Conservation (phyloP, 2,329 filamentous ascomycete genomes). For the Neocucurbitaria cava region DNA sequence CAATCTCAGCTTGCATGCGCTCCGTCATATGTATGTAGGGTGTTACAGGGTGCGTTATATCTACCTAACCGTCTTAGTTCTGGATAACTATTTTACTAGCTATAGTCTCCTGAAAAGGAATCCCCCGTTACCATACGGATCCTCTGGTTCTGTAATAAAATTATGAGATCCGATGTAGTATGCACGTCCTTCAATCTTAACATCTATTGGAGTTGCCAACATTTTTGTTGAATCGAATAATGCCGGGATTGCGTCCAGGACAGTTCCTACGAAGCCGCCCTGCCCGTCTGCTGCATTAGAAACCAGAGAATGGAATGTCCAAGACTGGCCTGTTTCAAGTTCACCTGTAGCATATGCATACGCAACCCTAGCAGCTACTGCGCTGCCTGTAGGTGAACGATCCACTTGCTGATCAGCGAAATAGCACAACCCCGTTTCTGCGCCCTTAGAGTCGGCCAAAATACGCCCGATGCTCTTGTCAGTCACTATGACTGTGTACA, state of each 20-base stretch:
- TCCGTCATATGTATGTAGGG: too few species aligned
- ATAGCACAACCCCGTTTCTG: neutral
- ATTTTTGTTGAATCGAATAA: neutral
- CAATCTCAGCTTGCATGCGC: too few species aligned
- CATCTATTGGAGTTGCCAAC: neutral
- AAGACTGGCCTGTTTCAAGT: neutral
- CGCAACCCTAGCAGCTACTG: neutral
- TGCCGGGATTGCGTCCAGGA: neutral
- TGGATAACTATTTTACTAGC: too few species aligned
- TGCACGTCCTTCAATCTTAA: neutral
- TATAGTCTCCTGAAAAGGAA: neutral
- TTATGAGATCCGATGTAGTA: neutral
- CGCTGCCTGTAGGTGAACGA: neutral
- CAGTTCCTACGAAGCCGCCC: neutral
- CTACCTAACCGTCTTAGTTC: too few species aligned
- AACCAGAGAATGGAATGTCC: neutral
- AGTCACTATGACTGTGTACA: neutral
- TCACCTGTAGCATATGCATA: neutral
- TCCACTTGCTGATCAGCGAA: neutral
- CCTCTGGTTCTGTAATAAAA: neutral
- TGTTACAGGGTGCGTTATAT: too few species aligned
- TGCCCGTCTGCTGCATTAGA: neutral
- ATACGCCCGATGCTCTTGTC: neutral
- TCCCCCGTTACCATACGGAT: neutral
- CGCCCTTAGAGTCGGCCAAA: neutral